Percentiles rank a stretch among this genome's conserved stretches.
These are phyloP conservation scores for Lipomyces starkeyi DNA, from an alignment of 805 yeast genomes.

Conservation along the genomic window DNA sequence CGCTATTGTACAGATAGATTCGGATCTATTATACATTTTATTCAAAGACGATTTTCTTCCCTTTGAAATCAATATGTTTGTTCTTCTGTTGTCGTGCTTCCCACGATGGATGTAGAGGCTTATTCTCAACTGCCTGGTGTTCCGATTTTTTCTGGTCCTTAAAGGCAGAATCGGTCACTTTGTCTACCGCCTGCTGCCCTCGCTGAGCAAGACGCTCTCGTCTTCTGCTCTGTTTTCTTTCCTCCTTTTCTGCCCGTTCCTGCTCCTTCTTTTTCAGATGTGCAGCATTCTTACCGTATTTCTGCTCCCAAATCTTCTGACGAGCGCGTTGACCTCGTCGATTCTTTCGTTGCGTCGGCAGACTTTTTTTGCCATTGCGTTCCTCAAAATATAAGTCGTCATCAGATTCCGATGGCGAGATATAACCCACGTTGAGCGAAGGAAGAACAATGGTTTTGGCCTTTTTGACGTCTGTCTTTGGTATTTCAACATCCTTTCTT, in stretches of 20 bases:
- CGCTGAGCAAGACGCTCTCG: constrained; percentile 20
- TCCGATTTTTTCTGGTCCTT: constrained; percentile 2
- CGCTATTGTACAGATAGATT: not conserved
- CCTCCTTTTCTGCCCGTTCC: constrained; percentile 61
- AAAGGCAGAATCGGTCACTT: constrained; percentile 6
- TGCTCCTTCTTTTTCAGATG: constrained; percentile 75
- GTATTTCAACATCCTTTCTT: not conserved
- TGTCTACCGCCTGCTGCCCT: constrained; percentile 17
- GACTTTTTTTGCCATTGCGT: constrained; percentile 23
- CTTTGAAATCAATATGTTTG: constrained; percentile 68
- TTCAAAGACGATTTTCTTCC: constrained; percentile 84
- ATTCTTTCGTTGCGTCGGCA: constrained; percentile 64
- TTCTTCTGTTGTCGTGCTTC: constrained; percentile 76
- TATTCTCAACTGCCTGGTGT: constrained; percentile 26
- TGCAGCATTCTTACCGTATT: constrained; percentile 82
- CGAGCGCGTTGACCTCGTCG: constrained; percentile 97
- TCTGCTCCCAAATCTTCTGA: constrained; percentile 93
- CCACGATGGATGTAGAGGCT: constrained; percentile 94
- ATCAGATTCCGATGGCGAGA: constrained; percentile 77
- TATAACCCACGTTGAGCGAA: constrained; percentile 76
- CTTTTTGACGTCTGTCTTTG: constrained; percentile 10
- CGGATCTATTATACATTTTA: constrained; percentile 32
- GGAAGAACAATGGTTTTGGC: constrained; percentile 57
- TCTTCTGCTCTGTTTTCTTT: constrained; percentile 53
- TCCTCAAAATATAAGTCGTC: constrained; percentile 41